Conservation (phyloP, 768 basidiomycete species). For the Boletus bicolor region DNA sequence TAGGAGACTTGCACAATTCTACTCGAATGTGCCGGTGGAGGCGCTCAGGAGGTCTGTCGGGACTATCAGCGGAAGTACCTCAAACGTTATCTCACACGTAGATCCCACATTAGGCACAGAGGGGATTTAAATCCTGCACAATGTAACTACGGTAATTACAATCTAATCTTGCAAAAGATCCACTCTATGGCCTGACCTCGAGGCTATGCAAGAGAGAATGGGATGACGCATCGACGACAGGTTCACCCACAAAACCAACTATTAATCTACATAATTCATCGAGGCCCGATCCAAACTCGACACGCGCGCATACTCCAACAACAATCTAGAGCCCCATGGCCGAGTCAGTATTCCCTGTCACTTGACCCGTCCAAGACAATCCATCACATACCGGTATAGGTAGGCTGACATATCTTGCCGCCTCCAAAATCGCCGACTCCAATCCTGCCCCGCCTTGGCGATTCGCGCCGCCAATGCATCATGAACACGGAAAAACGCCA, state of each 20-base stretch:
- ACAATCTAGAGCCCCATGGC: slow-evolving; percentile 34
- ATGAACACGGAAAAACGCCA: slow-evolving; percentile 71
- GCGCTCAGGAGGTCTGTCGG: too few relatives aligned
- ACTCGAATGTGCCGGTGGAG: too few relatives aligned
- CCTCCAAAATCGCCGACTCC: slow-evolving; percentile 59
- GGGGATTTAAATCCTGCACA: too few relatives aligned
- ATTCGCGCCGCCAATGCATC: slow-evolving; percentile 58
- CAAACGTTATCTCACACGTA: too few relatives aligned
- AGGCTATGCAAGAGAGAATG: too few relatives aligned
- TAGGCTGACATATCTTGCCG: slow-evolving; percentile 59
- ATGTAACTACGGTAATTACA: too few relatives aligned
- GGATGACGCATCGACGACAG: too few relatives aligned
- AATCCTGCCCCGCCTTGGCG: slow-evolving; percentile 51
- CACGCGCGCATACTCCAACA: slow-evolving; percentile 53
- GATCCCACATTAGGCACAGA: too few relatives aligned
- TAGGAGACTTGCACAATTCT: too few relatives aligned
- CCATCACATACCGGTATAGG: slow-evolving; percentile 45
- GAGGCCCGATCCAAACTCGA: slow-evolving; percentile 44
- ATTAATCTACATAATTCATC: slow-evolving; percentile 35
- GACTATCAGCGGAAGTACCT: too few relatives aligned
- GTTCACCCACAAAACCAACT: neutral
- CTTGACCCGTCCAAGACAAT: neutral
- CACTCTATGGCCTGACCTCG: too few relatives aligned
- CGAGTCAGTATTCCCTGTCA: neutral
- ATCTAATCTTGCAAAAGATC: too few relatives aligned